These are phyloP conservation scores for Rhodotorula graminis DNA, from an alignment of 768 basidiomycete species.

Conservation along the genomic window DNA sequence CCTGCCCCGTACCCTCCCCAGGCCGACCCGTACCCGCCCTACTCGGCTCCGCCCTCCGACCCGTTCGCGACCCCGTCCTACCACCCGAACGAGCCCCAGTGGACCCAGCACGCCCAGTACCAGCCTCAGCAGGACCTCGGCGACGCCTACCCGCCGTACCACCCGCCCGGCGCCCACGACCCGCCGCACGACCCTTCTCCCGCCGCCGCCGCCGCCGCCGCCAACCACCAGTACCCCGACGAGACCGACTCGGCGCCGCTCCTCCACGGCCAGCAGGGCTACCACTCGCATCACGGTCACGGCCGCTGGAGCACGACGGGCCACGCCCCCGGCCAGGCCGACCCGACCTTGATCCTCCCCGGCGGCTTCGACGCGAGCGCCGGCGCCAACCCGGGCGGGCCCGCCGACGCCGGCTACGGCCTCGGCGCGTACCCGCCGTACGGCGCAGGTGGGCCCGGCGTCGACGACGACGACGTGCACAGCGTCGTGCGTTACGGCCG, in stretches of 20 bases:
- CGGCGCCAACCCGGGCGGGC: constrained; percentile 41
- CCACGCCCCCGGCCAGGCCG: constrained; percentile 12
- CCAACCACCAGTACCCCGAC: too few relatives aligned
- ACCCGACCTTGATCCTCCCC: constrained; percentile 13
- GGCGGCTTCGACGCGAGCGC: constrained; percentile 41
- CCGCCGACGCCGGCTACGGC: background rate
- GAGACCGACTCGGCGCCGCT: constrained; percentile 19
- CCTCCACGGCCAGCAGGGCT: background rate
- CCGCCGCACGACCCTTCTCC: background rate
- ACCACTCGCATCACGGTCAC: background rate
- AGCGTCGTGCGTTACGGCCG: constrained; percentile 64
- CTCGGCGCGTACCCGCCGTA: background rate
- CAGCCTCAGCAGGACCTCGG: background rate
- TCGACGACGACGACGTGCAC: constrained; percentile 20
- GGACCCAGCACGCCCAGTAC: background rate
- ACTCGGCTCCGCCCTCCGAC: background rate
- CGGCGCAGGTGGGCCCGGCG: background rate
- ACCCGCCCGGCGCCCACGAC: background rate
- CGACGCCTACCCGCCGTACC: background rate
- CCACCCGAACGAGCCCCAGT: background rate
- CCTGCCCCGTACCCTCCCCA: too few relatives aligned
- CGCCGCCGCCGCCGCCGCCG: background rate
- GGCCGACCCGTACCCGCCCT: too few relatives aligned
- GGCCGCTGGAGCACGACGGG: constrained; percentile 13
- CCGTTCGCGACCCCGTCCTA: constrained; percentile 2